Base-by-base conservation (phyloP, 2,329 filamentous ascomycete species). In the Aphanocladium album region DNA sequence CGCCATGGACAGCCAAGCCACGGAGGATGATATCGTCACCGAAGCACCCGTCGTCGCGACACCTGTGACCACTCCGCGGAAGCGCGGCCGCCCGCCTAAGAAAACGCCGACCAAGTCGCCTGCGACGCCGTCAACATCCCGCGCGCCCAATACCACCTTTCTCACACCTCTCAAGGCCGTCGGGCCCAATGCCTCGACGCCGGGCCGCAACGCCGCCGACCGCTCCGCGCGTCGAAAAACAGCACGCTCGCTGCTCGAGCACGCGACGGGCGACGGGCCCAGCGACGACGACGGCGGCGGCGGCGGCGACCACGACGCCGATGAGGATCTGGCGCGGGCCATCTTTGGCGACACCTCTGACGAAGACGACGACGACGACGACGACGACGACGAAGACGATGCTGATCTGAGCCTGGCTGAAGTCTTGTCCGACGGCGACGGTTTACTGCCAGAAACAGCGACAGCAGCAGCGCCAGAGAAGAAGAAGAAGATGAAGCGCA, bases 221-320 rank as follows among this genome's bases (percentile, higher is more conserved):
- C 86, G 89, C 53, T 97, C 93, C 5, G 93, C 93, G 2, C 86
- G 89, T 68, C 87, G 87, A 69, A 97, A 96, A 79, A 96, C 90
- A 71, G 89, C 89, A 23, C 82, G 87, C 56, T 84, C 86, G 3
- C 76, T 97, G 56, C 87, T 96, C 41, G 86, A 93, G 69, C 86
- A 87, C 47, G 86, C 87, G 7, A 79, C 89, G 12, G 80, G 82
- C 21, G 86, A 83, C 19, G 82, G 79, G 9, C 80, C 81, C 27
- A 88, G 85, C 68, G 88, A 92, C 51, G 89, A 91, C 30, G 90
- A 89, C 45, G 88, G 85, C 87, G 57, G 14, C 68, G 86, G 91
- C 39, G 88, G 90, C 23, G 89, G n/a, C n/a, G n/a, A 89, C 51
- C 88, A 86, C 16, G 87, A 88, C 19, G 56, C n/a, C n/a, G n/a